phyloP scores from a whole-genome alignment of 2,329 filamentous ascomycete species.

The Monosporascus sp. region DNA sequence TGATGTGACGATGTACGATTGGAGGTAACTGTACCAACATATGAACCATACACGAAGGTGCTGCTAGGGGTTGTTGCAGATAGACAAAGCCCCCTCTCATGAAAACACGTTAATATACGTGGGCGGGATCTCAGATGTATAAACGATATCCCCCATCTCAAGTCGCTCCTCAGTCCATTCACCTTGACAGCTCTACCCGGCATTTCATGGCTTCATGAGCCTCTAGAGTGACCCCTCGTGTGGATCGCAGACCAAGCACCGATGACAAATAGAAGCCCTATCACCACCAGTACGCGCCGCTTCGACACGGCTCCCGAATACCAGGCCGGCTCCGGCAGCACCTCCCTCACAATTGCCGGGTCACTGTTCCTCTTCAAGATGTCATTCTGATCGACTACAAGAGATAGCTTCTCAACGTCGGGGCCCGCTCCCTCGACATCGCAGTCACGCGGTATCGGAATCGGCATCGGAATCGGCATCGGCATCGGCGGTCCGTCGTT shows the following conservation, averaged over 20 bases:
- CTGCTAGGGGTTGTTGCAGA: not conserved
- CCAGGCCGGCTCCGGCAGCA: slow-evolving; percentile 1
- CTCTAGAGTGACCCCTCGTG: not conserved
- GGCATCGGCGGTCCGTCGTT: no score
- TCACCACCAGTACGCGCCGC: slow-evolving; percentile 23
- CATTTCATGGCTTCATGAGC: no score
- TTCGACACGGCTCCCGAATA: slow-evolving; percentile 17
- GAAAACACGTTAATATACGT: not conserved
- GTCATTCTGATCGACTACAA: no score
- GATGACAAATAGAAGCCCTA: slow-evolving; percentile 26
- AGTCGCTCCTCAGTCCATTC: no score
- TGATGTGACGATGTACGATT: slow-evolving; percentile 9
- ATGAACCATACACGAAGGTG: slow-evolving; percentile 10
- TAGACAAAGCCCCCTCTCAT: slow-evolving; percentile 7
- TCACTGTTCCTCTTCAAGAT: no score
- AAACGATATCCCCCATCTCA: not conserved
- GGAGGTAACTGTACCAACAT: not conserved
- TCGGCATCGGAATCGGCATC: no score
- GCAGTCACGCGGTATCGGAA: no score
- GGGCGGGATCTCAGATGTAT: not conserved
- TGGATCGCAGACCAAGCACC: slow-evolving; percentile 12
- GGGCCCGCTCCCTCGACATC: no score
- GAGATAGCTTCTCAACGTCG: no score
- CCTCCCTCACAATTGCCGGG: no score
- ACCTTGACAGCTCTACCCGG: no score